These are phyloP conservation scores for Colletotrichum orbiculare DNA, from an alignment of 2,329 filamentous ascomycete species.

Conservation along the genomic window DNA sequence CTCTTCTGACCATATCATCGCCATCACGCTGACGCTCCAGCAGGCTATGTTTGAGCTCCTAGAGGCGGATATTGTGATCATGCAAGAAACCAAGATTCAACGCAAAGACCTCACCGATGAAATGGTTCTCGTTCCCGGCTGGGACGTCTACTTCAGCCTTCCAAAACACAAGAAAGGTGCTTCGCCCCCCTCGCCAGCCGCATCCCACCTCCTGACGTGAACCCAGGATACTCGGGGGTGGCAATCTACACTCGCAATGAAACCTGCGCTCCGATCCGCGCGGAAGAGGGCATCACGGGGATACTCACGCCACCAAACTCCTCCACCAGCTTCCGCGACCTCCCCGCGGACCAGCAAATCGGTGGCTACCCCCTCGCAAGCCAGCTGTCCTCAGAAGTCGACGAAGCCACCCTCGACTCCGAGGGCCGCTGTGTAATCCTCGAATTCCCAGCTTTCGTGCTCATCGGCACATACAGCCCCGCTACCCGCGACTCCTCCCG, in stretches of 20 bases:
- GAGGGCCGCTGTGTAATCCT: slow-evolving; percentile 92
- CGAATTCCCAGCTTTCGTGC: slow-evolving; percentile 94
- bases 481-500: slow-evolving; percentile 87
- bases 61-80: slow-evolving; percentile 90
- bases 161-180: slow-evolving; percentile 92
- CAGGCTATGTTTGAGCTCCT: slow-evolving; percentile 94
- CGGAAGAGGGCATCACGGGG: slow-evolving; percentile 94
- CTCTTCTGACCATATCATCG: background rate
- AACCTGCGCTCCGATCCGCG: slow-evolving; percentile 85
- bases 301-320: slow-evolving; percentile 80
- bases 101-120: slow-evolving; percentile 91
- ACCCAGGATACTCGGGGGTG: slow-evolving; percentile 89
- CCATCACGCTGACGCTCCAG: background rate
- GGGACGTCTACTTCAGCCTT: slow-evolving; percentile 96
- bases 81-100: slow-evolving; percentile 98
- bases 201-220: background rate
- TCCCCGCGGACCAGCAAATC: slow-evolving; percentile 80
- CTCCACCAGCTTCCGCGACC: slow-evolving; percentile 76
- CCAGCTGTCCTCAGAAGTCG: slow-evolving; percentile 73
- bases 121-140: slow-evolving; percentile 93
- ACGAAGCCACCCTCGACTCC: slow-evolving; percentile 81
- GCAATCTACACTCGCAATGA: slow-evolving; percentile 94
- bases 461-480: slow-evolving; percentile 92
- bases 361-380: slow-evolving; percentile 83
- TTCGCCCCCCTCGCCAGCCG: background rate